Evolutionary conservation across 2,329 filamentous ascomycete species (phyloP).

Genomic region (Pyrenophora teres): DNA sequence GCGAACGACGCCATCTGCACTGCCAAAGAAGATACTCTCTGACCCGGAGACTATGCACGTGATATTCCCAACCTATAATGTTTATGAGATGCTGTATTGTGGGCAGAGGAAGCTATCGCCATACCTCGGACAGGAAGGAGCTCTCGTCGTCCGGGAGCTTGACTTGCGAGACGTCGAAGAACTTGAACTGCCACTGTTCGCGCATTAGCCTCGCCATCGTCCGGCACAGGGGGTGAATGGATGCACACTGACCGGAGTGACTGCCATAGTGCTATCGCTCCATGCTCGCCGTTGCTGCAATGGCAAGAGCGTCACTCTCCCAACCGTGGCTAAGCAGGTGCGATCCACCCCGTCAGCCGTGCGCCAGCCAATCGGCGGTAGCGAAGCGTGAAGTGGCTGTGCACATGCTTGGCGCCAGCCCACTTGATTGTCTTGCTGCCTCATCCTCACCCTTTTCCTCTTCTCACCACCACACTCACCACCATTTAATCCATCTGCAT

Average conservation of each 20-base stretch:
- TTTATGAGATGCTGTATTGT: slow-evolving; percentile 31
- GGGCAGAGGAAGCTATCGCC: slow-evolving; percentile 30
- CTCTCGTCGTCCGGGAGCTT: slow-evolving; percentile 79
- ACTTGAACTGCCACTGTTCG: slow-evolving; percentile 97
- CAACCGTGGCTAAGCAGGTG: slow-evolving; percentile 22
- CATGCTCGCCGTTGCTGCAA: slow-evolving; percentile 23
- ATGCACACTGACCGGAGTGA: slow-evolving; percentile 46
- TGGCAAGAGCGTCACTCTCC: slow-evolving; percentile 29
- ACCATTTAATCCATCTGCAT: slow-evolving; percentile 8
- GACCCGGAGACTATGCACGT: slow-evolving; percentile 85
- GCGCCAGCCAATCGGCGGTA: slow-evolving; percentile 8
- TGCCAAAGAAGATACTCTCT: slow-evolving; percentile 87
- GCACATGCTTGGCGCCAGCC: slow-evolving; percentile 9
- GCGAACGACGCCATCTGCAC: slow-evolving; percentile 81
- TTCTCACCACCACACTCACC: slow-evolving; percentile 13
- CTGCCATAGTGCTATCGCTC: slow-evolving; percentile 46
- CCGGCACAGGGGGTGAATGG: not conserved
- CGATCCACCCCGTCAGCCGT: slow-evolving; percentile 13
- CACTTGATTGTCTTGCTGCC: slow-evolving; percentile 23
- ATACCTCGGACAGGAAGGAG: slow-evolving; percentile 78
- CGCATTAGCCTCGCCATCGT: slow-evolving; percentile 30
- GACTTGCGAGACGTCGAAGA: slow-evolving; percentile 93
- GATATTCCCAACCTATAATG: slow-evolving; percentile 64
- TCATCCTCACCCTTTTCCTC: slow-evolving; percentile 19
- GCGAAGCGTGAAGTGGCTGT: slow-evolving; percentile 6